Evolutionary conservation across 2,329 filamentous ascomycete genomes (phyloP).

Genomic region (Cercospora nicotianae): DNA sequence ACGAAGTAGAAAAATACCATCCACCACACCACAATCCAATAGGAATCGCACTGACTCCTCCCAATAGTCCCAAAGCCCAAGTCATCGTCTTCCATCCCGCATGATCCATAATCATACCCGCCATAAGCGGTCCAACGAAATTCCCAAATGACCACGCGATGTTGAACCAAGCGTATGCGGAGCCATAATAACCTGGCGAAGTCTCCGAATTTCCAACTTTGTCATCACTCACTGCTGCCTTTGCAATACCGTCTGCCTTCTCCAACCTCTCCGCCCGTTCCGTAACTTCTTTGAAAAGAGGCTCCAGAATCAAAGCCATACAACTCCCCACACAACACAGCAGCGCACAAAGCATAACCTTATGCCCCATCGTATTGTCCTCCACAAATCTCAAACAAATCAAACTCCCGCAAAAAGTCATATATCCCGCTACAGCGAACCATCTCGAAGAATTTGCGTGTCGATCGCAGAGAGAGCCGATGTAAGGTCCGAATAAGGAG

Average conservation of each 20-base stretch:
- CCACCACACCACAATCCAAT: conserved; percentile 34
- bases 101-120: conserved; percentile 29
- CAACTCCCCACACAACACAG: conserved; percentile 24
- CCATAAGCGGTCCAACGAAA: conserved; percentile 29
- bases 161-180: conserved; percentile 52
- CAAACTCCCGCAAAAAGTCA: conserved; percentile 18
- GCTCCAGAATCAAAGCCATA: conserved; percentile 26
- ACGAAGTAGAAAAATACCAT: conserved; percentile 6
- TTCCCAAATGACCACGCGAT: conserved; percentile 31
- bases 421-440: conserved; percentile 24
- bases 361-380: conserved; percentile 17
- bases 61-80: conserved; percentile 38
- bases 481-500: conserved; percentile 27
- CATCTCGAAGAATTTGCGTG: conserved; percentile 21
- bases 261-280: conserved; percentile 22
- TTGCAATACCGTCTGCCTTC: conserved; percentile 3
- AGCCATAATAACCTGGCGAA: conserved; percentile 40
- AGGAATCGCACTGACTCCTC: conserved; percentile 51
- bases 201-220: background rate
- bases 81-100: conserved; percentile 32
- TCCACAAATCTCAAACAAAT: conserved; percentile 25
- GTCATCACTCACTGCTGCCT: background rate
- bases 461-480: conserved; percentile 27
- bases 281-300: conserved; percentile 28
- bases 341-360: conserved; percentile 25